Conservation (phyloP, 2,329 filamentous ascomycete genomes). For the Pseudogymnoascus sp. region DNA sequence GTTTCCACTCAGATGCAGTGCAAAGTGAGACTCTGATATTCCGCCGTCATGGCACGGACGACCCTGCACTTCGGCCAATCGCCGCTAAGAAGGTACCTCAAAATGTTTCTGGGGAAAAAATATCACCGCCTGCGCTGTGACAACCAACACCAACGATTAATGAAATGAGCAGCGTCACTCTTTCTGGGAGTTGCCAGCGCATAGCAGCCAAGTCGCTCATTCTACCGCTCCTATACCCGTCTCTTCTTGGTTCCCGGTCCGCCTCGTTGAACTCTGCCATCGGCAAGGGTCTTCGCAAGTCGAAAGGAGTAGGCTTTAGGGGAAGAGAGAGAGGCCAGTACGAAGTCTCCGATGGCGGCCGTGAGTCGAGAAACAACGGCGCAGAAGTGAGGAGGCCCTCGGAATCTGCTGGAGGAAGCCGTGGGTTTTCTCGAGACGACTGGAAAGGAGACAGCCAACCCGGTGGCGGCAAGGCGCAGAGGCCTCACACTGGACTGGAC, state of each 20-base stretch:
- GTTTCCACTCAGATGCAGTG: background rate
- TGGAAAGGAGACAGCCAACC: background rate
- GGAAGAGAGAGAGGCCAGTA: slow-evolving; percentile 15
- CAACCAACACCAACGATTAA: slow-evolving; percentile 7
- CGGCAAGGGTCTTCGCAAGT: slow-evolving; percentile 53
- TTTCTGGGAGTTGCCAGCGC: slow-evolving; percentile 13
- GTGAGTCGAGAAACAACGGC: slow-evolving; percentile 23
- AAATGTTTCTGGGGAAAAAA: slow-evolving; percentile 7
- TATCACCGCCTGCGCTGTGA: background rate
- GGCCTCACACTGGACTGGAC: background rate
- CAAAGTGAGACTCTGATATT: background rate
- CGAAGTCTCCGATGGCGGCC: slow-evolving; percentile 14
- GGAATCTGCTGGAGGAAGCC: slow-evolving; percentile 28
- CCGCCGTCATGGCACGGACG: background rate
- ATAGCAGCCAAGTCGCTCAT: slow-evolving; percentile 10
- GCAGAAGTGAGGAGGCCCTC: slow-evolving; percentile 16
- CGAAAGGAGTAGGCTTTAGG: slow-evolving; percentile 27
- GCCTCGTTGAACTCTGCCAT: slow-evolving; percentile 61
- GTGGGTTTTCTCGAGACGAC: slow-evolving; percentile 15
- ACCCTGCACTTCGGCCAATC: background rate
- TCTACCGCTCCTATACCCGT: slow-evolving; percentile 9
- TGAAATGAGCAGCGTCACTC: slow-evolving; percentile 20
- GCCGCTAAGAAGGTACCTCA: background rate
- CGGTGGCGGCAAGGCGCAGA: background rate
- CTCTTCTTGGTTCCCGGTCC: slow-evolving; percentile 27